These are phyloP conservation scores for Oryza rufipogon DNA, from an alignment of 176 grass and related monocot species.

Conservation along the genomic window DNA sequence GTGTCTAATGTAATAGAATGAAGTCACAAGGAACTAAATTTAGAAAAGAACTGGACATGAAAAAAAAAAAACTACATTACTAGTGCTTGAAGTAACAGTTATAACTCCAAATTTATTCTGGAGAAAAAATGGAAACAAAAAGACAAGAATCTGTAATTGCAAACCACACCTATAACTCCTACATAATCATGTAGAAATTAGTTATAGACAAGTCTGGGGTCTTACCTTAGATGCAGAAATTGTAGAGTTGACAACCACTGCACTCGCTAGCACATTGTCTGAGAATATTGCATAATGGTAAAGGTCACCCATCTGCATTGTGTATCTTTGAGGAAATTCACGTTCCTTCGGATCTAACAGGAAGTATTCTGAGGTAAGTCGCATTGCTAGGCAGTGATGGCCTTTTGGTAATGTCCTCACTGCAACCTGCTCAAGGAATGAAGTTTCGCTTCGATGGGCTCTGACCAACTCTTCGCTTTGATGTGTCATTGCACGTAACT, in stretches of 20 bases:
- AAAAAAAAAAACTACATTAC: not conserved
- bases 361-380: slow-evolving; percentile 79
- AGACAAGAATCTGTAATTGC: not conserved
- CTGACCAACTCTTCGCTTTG: slow-evolving; percentile 82
- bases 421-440: slow-evolving; percentile 75
- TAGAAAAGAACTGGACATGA: not conserved
- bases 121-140: not conserved
- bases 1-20: not conserved
- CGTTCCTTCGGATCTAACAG: slow-evolving; percentile 49
- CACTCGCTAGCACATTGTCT: slow-evolving; percentile 81
- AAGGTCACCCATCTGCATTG: slow-evolving; percentile 37
- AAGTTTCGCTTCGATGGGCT: slow-evolving; percentile 66
- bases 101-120: slow-evolving; percentile 2
- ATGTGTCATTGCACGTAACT: slow-evolving; percentile 70
- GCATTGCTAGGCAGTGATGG: slow-evolving; percentile 86
- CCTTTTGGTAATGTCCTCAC: slow-evolving; percentile 76
- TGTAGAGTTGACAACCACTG: slow-evolving; percentile 88
- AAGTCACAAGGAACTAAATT: not conserved
- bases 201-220: not conserved
- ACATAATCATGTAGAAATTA: not conserved
- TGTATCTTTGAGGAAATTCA: slow-evolving; percentile 46
- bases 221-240: slow-evolving; percentile 64
- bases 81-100: not conserved
- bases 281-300: slow-evolving; percentile 93
- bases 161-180: slow-evolving; percentile 9